Base-by-base conservation (phyloP, 1,284 basidiomycete genomes). In the Leccinum variabile region DNA sequence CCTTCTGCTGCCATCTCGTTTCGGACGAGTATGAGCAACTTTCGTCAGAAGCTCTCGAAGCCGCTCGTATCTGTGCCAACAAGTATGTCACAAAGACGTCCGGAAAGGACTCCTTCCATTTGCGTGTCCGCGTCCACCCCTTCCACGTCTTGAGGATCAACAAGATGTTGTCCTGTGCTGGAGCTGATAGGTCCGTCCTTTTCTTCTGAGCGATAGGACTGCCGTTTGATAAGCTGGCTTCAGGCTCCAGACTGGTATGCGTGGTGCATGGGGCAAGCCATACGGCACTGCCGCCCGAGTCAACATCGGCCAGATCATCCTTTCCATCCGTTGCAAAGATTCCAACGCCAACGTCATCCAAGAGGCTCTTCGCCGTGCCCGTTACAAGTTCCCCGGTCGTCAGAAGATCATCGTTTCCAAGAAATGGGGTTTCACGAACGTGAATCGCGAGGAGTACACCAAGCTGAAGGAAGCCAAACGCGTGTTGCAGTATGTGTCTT, bases 81-180 rank as follows among this genome's bases (percentile, higher is more conserved):
- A 98, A 98, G 84, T 98, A 98, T 81, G 91, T 98, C 70, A 97
- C 95, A 76, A 98, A 98, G 89, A 95, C 92, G 28, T 89, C 93
- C 59, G 97, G 97, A 77, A 98, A 98, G 84, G 97, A 99, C 76
- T 94, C 96, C 22, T 98, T 99, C 95, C 97, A 99, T 81, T 79
- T 98, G 78, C 89, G 97, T 74, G 95, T 99, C 71, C 92, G 96
- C 68, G 95, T 95, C 63, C 97, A 99, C 84, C 97, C 97, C 65
- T 98, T 92, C 94, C 97, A 98, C 80, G 94, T 98, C 71, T 82
- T 99, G 81, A 93, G 97, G 71, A 98, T 98, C 91, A 98, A 99
- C 93, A 99, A 99, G 90, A 98, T 98, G 94, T 94, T 98, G 85
- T 94, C 92, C 66, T 98, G 97, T 79, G 97, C 97, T 72, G 97